phyloP scores from a whole-genome alignment of 177 flowering plant species.

The Vitis hybrid region DNA sequence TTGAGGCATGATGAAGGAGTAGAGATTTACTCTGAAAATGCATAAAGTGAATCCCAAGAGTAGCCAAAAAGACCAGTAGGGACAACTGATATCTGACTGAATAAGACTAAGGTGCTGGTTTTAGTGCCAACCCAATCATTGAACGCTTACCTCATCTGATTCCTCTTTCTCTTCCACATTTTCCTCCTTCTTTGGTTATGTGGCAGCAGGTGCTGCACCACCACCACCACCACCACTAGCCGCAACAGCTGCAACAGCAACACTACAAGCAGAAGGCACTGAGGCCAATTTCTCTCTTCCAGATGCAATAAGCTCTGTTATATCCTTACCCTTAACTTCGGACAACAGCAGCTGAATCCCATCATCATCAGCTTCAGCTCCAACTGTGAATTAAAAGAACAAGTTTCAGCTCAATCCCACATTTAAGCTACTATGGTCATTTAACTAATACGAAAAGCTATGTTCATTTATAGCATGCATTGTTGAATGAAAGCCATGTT shows the following conservation, averaged over 20 bases:
- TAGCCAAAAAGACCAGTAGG: not conserved
- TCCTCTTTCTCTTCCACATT: conserved; percentile 13
- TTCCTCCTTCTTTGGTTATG: conserved; percentile 3
- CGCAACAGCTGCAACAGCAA: conserved; percentile 19
- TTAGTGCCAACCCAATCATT: not conserved
- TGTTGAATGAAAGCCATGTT: no score
- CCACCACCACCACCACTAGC: conserved; percentile 20
- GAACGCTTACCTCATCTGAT: conserved; percentile 9
- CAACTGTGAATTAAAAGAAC: conserved; percentile 7
- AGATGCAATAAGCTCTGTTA: conserved; percentile 40
- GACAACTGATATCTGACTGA: not conserved
- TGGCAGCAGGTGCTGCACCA: conserved; percentile 8
- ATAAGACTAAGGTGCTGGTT: not conserved
- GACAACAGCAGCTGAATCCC: conserved; percentile 29
- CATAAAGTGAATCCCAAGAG: not conserved
- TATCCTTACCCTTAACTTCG: conserved; percentile 41
- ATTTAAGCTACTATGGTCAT: no score
- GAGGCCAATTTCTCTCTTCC: conserved; percentile 46
- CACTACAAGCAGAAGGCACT: conserved; percentile 45
- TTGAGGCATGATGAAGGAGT: no score
- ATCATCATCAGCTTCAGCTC: conserved; percentile 38
- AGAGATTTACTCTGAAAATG: no score
- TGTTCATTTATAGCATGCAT: no score
- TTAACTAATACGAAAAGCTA: no score
- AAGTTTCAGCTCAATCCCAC: no score